Evolutionary conservation across 768 basidiomycete genomes (phyloP).

Genomic region (Astraeus odoratus): DNA sequence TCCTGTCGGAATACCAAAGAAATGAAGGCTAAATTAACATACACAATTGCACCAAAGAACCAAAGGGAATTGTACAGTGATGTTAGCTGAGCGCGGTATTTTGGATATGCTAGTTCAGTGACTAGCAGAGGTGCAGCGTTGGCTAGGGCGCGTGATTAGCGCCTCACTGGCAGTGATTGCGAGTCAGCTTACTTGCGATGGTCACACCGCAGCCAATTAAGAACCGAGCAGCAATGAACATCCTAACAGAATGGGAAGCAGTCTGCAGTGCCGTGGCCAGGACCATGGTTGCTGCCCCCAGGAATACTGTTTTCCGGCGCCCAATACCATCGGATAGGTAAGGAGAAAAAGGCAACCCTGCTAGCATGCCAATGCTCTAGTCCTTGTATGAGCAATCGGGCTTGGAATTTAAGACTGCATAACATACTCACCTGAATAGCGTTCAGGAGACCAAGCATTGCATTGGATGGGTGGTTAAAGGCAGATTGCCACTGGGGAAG

Average conservation of each 20-base stretch:
- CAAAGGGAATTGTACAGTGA: slow-evolving; percentile 80
- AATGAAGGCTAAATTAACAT: slow-evolving; percentile 17
- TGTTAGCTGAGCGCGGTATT: no score
- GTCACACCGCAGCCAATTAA: slow-evolving; percentile 72
- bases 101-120: slow-evolving; percentile 85
- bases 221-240: slow-evolving; percentile 81
- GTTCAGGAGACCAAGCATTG: slow-evolving; percentile 62
- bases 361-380: slow-evolving; percentile 64
- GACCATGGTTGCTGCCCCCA: slow-evolving; percentile 66
- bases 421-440: slow-evolving; percentile 62
- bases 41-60: slow-evolving; percentile 80
- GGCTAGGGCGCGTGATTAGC: slow-evolving; percentile 25
- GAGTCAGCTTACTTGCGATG: slow-evolving; percentile 43
- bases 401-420: not conserved
- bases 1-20: not conserved
- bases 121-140: slow-evolving; percentile 79
- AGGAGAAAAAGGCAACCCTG: slow-evolving; percentile 63
- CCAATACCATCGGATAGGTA: slow-evolving; percentile 67
- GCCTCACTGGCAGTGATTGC: slow-evolving; percentile 2
- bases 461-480: slow-evolving; percentile 57
- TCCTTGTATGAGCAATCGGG: not conserved
- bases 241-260: slow-evolving; percentile 61
- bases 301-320: no score
- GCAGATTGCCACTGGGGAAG: slow-evolving; percentile 55
- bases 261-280: slow-evolving; percentile 63